Conservation (phyloP, 2,329 filamentous ascomycete genomes). For the Stachybotrys echinatus region DNA sequence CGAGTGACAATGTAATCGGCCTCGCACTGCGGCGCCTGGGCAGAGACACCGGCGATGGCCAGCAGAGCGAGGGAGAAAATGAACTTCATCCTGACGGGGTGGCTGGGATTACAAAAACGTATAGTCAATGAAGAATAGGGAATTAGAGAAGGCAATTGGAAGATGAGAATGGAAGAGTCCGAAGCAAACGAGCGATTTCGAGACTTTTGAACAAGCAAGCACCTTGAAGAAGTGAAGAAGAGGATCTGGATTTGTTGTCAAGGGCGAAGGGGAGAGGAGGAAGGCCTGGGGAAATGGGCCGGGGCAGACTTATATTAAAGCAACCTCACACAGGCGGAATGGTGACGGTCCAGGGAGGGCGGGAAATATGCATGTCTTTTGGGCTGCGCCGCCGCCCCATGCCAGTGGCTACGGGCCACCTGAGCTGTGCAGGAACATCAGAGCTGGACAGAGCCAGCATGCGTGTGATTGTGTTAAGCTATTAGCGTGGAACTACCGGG, state of each 20-base stretch:
- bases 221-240: neutral
- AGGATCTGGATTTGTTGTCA: neutral
- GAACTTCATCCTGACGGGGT: constrained; percentile 41
- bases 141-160: constrained; percentile 1
- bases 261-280: constrained; percentile 1
- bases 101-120: too few relatives aligned
- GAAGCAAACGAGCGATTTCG: neutral
- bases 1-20: constrained; percentile 42
- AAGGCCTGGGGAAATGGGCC: constrained; percentile 4
- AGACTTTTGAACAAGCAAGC: neutral
- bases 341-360: neutral
- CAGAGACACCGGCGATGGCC: constrained; percentile 25
- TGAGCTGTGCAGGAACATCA: neutral
- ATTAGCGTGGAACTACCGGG: too few relatives aligned
- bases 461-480: too few relatives aligned
- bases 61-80: constrained; percentile 33
- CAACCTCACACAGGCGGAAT: neutral
- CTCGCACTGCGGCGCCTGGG: constrained; percentile 30
- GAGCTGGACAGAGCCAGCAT: too few relatives aligned
- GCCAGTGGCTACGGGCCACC: neutral
- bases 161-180: neutral
- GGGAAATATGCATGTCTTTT: neutral
- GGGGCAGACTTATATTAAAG: constrained; percentile 1
- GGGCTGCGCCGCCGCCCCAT: neutral
- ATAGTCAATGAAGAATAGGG: constrained; percentile 1